A percentile compares a stretch with the other conserved stretches of the same genome.
These are phyloP conservation scores for Apiospora hydei DNA, from an alignment of 2,329 filamentous ascomycete genomes.

Conservation along the genomic window DNA sequence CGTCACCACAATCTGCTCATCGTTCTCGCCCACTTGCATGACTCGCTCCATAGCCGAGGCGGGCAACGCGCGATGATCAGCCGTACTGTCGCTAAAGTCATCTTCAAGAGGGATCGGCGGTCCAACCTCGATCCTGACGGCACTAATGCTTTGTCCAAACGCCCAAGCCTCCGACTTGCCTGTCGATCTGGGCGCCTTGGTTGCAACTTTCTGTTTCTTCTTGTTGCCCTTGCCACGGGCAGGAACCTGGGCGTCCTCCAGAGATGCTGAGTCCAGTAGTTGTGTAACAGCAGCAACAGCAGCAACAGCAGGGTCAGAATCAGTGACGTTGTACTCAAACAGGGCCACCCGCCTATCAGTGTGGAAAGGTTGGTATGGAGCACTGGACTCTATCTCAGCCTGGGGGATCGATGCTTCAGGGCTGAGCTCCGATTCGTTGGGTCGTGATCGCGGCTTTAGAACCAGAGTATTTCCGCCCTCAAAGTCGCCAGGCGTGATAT, in stretches of 20 bases:
- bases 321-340: constrained; percentile 63
- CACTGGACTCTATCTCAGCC: constrained; percentile 94
- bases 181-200: background rate
- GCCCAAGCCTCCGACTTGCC: constrained; percentile 54
- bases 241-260: constrained; percentile 48
- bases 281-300: constrained; percentile 47
- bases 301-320: constrained; percentile 36
- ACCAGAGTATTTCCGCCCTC: constrained; percentile 63
- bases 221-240: constrained; percentile 49
- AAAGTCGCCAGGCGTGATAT: constrained; percentile 59
- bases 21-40: constrained; percentile 64
- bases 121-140: constrained; percentile 61
- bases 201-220: constrained; percentile 33
- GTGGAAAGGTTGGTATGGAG: constrained; percentile 95
- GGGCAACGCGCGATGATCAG: constrained; percentile 66
- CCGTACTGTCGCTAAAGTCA: constrained; percentile 56
- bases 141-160: constrained; percentile 64
- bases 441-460: constrained; percentile 51
- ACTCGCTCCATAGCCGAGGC: constrained; percentile 70
- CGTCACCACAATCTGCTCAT: constrained; percentile 83
- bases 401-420: constrained; percentile 72
- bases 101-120: constrained; percentile 56
- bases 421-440: constrained; percentile 49
- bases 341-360: constrained; percentile 86
- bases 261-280: constrained; percentile 49